phyloP scores from a whole-genome alignment of 78 protist genomes.

The Polysphondylium violaceum region DNA sequence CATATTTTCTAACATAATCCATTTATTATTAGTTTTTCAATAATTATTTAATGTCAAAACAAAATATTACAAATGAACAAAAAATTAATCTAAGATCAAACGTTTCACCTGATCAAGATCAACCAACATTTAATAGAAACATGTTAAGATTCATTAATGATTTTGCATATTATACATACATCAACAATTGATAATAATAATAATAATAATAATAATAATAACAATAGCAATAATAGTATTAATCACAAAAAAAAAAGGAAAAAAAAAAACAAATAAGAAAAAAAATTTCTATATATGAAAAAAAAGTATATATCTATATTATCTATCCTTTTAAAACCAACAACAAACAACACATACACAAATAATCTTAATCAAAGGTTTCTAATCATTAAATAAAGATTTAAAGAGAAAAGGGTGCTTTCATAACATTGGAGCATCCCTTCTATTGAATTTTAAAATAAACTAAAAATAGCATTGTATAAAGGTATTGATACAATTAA shows the following conservation, averaged over 20 bases:
- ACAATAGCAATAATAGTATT: neutral
- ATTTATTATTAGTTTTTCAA: conserved; percentile 21
- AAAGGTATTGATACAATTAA: no score
- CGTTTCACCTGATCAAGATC: conserved; percentile 30
- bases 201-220: conserved; percentile 2
- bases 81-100: conserved; percentile 17
- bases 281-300: neutral
- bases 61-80: conserved; percentile 42
- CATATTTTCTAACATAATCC: neutral
- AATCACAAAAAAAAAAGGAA: neutral
- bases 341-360: no score
- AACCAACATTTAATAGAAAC: conserved; percentile 51
- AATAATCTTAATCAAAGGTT: no score
- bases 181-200: neutral
- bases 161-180: conserved; percentile 40
- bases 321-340: no score
- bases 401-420: no score
- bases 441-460: no score
- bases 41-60: neutral
- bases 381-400: no score
- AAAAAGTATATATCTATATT: no score
- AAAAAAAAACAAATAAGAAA: neutral
- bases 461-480: no score
- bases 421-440: no score
- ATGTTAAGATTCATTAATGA: conserved; percentile 47